These are phyloP conservation scores for Fagus crenata DNA, from an alignment of 306 rosid genomes.

Conservation along the genomic window DNA sequence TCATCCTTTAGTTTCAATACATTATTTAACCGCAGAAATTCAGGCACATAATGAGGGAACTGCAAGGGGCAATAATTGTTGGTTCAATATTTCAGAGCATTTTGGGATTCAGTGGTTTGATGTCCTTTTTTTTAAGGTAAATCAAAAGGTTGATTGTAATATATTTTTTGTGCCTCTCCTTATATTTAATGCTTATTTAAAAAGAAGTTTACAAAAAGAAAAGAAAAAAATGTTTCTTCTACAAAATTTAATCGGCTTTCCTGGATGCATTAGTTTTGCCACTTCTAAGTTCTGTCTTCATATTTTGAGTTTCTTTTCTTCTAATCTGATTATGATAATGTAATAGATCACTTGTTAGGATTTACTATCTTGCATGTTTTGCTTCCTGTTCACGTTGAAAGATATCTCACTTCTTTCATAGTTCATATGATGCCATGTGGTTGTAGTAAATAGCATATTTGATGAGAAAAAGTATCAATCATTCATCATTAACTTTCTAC, in stretches of 20 bases:
- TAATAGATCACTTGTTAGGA: neutral
- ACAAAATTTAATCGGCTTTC: neutral
- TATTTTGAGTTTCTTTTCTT: neutral
- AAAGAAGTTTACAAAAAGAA: neutral
- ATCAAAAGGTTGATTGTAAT: slow-evolving; percentile 8
- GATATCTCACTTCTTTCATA: neutral
- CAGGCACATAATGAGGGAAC: slow-evolving; percentile 94
- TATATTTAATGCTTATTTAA: slow-evolving; percentile 14
- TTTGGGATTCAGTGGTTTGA: slow-evolving; percentile 84
- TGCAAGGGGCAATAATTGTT: slow-evolving; percentile 93
- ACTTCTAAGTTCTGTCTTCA: neutral
- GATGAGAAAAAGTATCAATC: neutral
- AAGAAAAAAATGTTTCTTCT: neutral
- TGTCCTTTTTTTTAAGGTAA: slow-evolving; percentile 85
- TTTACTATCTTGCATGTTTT: neutral
- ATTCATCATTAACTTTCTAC: neutral
- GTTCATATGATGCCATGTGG: neutral
- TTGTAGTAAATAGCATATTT: neutral
- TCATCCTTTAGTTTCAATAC: slow-evolving; percentile 20
- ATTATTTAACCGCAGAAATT: slow-evolving; percentile 66
- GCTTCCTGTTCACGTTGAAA: neutral
- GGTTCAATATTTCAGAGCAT: slow-evolving; percentile 84
- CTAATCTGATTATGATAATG: neutral
- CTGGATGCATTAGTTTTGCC: neutral
- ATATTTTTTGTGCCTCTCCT: slow-evolving; percentile 9